These are phyloP conservation scores for Pythium chondricola DNA, from an alignment of 352 stramenopile genomes.

Conservation along the genomic window DNA sequence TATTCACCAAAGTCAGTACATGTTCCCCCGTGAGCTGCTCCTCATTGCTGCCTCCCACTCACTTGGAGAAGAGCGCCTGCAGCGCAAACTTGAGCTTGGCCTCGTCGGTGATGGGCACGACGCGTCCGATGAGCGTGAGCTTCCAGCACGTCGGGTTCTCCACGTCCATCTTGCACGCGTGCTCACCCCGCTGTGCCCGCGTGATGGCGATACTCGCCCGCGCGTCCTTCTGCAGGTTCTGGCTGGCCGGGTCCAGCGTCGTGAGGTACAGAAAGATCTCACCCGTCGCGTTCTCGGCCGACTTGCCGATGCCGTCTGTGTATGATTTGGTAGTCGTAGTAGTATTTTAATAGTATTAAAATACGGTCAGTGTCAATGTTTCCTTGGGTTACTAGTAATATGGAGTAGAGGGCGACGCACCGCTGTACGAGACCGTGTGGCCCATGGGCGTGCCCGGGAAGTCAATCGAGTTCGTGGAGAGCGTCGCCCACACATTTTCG, in stretches of 20 bases:
- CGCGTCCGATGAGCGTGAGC: slow-evolving; percentile 42
- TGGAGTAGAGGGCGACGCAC: slow-evolving; percentile 19
- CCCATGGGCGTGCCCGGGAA: slow-evolving; percentile 47
- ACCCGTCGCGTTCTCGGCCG: slow-evolving; percentile 42
- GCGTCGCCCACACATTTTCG: slow-evolving; percentile 53
- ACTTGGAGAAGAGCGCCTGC: slow-evolving; percentile 68
- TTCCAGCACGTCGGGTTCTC: slow-evolving; percentile 75
- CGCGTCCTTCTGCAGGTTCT: slow-evolving; percentile 47
- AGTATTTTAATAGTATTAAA: no score
- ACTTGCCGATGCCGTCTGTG: slow-evolving; percentile 50
- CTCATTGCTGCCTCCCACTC: background rate
- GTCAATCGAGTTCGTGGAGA: slow-evolving; percentile 55
- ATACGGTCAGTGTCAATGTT: no score
- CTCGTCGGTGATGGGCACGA: slow-evolving; percentile 36
- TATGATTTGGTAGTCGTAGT: no score
- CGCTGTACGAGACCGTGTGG: slow-evolving; percentile 63
- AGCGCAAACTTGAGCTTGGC: slow-evolving; percentile 34
- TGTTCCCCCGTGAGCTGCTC: background rate
- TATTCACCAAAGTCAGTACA: slow-evolving; percentile 3
- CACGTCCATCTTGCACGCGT: slow-evolving; percentile 61
- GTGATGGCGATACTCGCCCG: slow-evolving; percentile 54
- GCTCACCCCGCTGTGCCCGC: slow-evolving; percentile 37
- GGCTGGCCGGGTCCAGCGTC: slow-evolving; percentile 35
- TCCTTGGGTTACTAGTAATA: background rate
- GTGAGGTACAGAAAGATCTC: slow-evolving; percentile 74